Conservation (phyloP, 192 early-diverging fungal species). For the Tieghemiomyces parasiticus region DNA sequence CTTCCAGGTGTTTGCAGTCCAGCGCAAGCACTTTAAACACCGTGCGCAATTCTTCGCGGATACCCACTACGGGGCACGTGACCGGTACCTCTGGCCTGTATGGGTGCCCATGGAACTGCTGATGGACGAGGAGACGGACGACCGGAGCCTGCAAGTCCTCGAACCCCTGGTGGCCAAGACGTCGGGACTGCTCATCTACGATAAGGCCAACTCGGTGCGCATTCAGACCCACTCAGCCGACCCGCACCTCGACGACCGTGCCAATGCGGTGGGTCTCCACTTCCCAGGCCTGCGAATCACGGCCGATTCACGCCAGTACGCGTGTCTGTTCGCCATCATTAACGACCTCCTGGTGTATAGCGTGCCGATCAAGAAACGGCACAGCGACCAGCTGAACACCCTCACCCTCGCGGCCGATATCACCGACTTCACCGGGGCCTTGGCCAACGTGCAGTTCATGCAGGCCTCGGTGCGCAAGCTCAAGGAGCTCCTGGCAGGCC, state of each 20-base stretch:
- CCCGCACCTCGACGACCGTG: constrained; percentile 35
- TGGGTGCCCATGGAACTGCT: constrained; percentile 38
- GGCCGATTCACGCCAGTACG: constrained; percentile 63
- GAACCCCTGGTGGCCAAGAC: constrained; percentile 31
- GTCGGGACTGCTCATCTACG: constrained; percentile 27
- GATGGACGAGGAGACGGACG: constrained; percentile 25
- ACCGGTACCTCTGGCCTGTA: constrained; percentile 27
- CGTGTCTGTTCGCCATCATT: constrained; percentile 53
- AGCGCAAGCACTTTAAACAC: constrained; percentile 23
- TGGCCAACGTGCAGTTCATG: constrained; percentile 11
- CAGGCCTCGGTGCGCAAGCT: constrained; percentile 6
- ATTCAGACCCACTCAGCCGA: constrained; percentile 17
- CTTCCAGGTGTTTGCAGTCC: constrained; percentile 29
- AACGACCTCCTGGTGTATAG: constrained; percentile 68
- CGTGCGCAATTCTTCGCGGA: constrained; percentile 28
- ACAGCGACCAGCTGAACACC: constrained; percentile 51
- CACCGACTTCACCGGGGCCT: constrained; percentile 40
- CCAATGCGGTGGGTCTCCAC: constrained; percentile 47
- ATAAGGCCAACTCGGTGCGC: constrained; percentile 31
- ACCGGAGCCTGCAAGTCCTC: constrained; percentile 26
- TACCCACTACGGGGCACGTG: constrained; percentile 27
- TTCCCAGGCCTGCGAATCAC: constrained; percentile 61
- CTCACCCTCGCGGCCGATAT: constrained; percentile 69
- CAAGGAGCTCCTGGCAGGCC: constrained; percentile 18
- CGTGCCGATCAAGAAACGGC: constrained; percentile 61